phyloP scores from a whole-genome alignment of 345 rosid genomes.

The Eucalyptus victrix region DNA sequence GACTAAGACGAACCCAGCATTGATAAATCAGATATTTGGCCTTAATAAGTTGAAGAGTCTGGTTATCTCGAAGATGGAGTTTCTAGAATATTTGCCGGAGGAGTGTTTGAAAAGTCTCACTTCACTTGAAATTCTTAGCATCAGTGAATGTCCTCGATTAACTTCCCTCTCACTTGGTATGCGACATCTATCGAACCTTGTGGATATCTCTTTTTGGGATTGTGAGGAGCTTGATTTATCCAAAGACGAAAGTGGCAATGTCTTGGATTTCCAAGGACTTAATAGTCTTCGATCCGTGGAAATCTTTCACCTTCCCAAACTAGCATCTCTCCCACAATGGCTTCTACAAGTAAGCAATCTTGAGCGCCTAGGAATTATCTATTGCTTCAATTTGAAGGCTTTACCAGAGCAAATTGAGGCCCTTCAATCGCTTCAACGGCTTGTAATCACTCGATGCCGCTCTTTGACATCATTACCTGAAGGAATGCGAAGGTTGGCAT shows the following conservation, averaged over 20 bases:
- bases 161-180: too few species aligned
- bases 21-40: background rate
- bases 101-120: background rate
- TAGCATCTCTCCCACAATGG: background rate
- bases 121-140: background rate
- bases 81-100: too few species aligned
- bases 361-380: background rate
- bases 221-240: too few species aligned
- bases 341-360: background rate
- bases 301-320: too few species aligned
- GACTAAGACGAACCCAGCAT: fast-evolving
- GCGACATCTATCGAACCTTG: too few species aligned
- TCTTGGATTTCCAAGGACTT: too few species aligned
- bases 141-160: too few species aligned
- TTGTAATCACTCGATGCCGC: background rate
- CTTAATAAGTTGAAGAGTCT: too few species aligned
- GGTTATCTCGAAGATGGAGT: too few species aligned
- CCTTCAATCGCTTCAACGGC: background rate
- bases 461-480: background rate
- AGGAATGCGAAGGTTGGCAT: background rate
- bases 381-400: background rate
- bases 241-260: fast-evolving
- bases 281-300: fast-evolving
- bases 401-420: background rate
- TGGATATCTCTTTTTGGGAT: too few species aligned